Base-by-base conservation (phyloP, 2,329 filamentous ascomycete genomes). In the Paraphoma chrysanthemicola region DNA sequence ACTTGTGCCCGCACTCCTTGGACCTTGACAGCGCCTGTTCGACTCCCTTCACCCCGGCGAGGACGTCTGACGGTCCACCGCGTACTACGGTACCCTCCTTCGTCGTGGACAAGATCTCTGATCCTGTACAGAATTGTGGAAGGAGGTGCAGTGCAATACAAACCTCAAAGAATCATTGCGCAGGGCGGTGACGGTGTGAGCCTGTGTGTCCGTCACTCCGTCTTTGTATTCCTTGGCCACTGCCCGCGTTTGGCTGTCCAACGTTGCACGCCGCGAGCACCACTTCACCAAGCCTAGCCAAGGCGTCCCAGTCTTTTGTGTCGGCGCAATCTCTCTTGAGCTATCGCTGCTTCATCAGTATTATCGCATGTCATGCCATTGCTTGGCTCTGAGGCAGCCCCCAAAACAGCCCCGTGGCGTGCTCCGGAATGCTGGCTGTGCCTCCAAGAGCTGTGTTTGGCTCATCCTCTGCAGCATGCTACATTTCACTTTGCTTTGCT, bases 191-290 rank as follows among this genome's bases (percentile, higher is more conserved):
- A 23, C 51, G 18, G 44, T 46, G 44, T 51, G 51, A 53, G 44
- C 43, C 55, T 43, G 36, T 48, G 44, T 57, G 56, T 59, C 65
- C 62, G 65, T 62, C 63, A 56, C 44, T 62, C 65, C 66, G 66
- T 63, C 66, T 68, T 23, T 68, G 66, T 69, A 59, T 42, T 60
- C 23, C 68, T 69, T 67, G 64, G 66, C 64, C 53, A 17, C 63
- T 49, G 36, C 45, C 50, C 48, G 44, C 48, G 33, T 51, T 29
- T 53, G 47, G 53, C n/a, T 44, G 10, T 44, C 14, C 43, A 29
- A 36, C 23, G 29, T 12, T 44, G 44, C 28, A 33, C 33, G 30
- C 48, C 41, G 44, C 46, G 44, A 31, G n/a, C 14, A 36, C 48
- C 56, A 56, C 54, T 54, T 41, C 45, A 63, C 62, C 60, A 65